Evolutionary conservation across 1,139 yeast genomes (phyloP).

Genomic region (Hyphopichia khmerensis): DNA sequence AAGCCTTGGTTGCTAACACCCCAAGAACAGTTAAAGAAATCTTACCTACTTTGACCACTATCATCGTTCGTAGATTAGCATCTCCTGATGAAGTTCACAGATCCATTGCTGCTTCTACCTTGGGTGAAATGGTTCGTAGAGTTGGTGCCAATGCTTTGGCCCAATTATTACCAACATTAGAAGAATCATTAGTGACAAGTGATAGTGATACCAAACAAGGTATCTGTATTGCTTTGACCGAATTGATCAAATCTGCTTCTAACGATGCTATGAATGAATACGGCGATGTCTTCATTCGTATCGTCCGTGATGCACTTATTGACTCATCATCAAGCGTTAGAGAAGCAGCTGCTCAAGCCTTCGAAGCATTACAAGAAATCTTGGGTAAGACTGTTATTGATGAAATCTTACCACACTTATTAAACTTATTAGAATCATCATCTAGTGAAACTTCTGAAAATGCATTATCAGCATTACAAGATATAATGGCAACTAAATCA

Average conservation of each 20-base stretch:
- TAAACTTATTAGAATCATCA: slow-evolving; percentile 63
- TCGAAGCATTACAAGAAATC: slow-evolving; percentile 78
- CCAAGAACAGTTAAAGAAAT: slow-evolving; percentile 96
- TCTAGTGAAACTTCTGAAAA: slow-evolving; percentile 57
- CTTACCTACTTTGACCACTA: slow-evolving; percentile 75
- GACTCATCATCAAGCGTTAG: slow-evolving; percentile 76
- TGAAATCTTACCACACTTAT: slow-evolving; percentile 81
- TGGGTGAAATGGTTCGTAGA: slow-evolving; percentile 93
- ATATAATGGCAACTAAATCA: slow-evolving; percentile 87
- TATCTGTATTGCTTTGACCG: slow-evolving; percentile 89
- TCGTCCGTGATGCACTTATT: slow-evolving; percentile 76
- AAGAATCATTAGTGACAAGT: slow-evolving; percentile 57
- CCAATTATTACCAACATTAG: slow-evolving; percentile 82
- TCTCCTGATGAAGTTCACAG: slow-evolving; percentile 77
- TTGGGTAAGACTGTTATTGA: slow-evolving; percentile 87
- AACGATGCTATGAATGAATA: slow-evolving; percentile 61
- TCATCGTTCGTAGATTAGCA: slow-evolving; percentile 81
- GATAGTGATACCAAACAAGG: slow-evolving; percentile 91
- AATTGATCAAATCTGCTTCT: slow-evolving; percentile 75
- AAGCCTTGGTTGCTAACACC: slow-evolving; percentile 91
- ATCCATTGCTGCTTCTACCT: slow-evolving; percentile 86
- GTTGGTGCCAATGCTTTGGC: slow-evolving; percentile 89
- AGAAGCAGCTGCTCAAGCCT: slow-evolving; percentile 88
- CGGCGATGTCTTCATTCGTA: slow-evolving; percentile 68
- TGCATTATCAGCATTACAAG: slow-evolving; percentile 86